Base-by-base conservation (phyloP, 768 basidiomycete species). In the Lactarius pseudohatsudake region DNA sequence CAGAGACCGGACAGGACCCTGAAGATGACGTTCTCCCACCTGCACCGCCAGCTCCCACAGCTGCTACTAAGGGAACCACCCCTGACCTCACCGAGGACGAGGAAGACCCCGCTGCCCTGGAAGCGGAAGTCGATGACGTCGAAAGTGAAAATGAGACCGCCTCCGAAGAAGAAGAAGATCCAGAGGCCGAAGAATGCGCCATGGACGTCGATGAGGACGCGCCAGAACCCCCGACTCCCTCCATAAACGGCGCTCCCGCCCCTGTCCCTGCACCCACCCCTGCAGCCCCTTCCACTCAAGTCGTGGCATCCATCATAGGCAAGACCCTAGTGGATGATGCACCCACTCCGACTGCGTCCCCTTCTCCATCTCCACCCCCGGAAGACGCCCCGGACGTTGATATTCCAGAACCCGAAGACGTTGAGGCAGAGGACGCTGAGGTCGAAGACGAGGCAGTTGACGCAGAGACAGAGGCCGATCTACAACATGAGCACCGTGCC, bases 401-500 rank as follows among this genome's bases (percentile, higher is more conserved):
- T 22, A 67, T 64, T 13, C 67, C 61, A n/a, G 72, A 75, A 45
- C 55, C 68, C 5, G 74, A 73, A 38, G 73, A 69, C 57, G 66
- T 59, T 13, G 75, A 75, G 36, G 64, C 57, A 20, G 74, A 74
- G 36, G 73, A 69, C 45, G 57, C 47, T n/a, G 75, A 75, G 41
- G 64, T 59, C 30, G 74, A 74, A n/a, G 74, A 70, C 45, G 70
- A 59, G 36, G 77, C 75, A 9, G 73, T 58, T 11, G 72, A 71
- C 20, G 72, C 54, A 64, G 84, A 84, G 65, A 74, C 81, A 9
- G 88, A 89, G 62, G 80, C 82, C 13, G 93, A 94, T 67, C 77
- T 92, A 62, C 90, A 92, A 66, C 90, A 89, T 55, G 89, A 89
- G 0, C 90, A 92, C 74, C 83, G 92, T 26, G 88, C 88, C 4